Evolutionary conservation across 441 rosid species (phyloP).

Genomic region (Brassica balearica): DNA sequence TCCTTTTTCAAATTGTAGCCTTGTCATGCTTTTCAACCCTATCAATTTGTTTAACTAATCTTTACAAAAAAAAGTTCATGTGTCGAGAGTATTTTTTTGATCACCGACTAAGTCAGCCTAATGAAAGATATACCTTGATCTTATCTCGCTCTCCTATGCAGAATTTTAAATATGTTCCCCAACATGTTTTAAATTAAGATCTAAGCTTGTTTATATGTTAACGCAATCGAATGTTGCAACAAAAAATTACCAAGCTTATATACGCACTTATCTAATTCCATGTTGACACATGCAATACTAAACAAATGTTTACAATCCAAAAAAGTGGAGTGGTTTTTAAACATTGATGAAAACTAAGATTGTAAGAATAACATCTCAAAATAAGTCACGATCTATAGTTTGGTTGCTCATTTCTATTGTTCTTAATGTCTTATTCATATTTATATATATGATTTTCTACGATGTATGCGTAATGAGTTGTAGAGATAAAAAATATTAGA

Average conservation of each 20-base stretch:
- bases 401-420: not conserved
- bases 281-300: not conserved
- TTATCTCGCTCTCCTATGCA: not conserved
- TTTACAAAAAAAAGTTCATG: not conserved
- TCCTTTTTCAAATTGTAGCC: slow-evolving; percentile 27
- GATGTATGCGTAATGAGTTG: not conserved
- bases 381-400: not conserved
- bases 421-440: not conserved
- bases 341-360: not conserved
- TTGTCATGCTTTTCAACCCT: slow-evolving; percentile 31
- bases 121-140: slow-evolving; percentile 4
- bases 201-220: slow-evolving; percentile 7
- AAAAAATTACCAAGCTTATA: not conserved
- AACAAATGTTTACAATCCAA: not conserved
- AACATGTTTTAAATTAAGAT: not conserved
- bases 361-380: not conserved
- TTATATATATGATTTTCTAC: not conserved
- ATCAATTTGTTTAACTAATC: slow-evolving; percentile 23
- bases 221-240: not conserved
- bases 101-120: slow-evolving; percentile 24
- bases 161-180: not conserved
- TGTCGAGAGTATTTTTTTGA: slow-evolving; percentile 14
- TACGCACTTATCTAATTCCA: not conserved
- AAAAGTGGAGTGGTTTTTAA: not conserved
- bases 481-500: not conserved